Conservation (phyloP, 78 protist genomes). For the Anaeramoeba ignava region DNA sequence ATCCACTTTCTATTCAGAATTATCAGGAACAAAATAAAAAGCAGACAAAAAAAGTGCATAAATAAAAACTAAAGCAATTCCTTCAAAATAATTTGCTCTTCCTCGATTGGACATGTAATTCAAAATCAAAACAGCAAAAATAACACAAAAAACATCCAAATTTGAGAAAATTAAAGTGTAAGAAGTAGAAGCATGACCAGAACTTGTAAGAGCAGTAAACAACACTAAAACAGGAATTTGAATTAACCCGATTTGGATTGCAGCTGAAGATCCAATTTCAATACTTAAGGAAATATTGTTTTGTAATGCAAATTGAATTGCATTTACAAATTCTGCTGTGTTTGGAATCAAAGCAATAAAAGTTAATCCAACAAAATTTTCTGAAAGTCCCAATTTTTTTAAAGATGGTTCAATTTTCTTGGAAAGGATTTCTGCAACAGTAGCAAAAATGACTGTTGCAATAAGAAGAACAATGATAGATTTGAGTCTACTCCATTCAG, state of each 20-base stretch:
- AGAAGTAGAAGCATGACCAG: too few species aligned
- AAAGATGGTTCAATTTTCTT: conserved; percentile 36
- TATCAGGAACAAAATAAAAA: too few species aligned
- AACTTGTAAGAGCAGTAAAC: too few species aligned
- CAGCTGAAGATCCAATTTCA: conserved; percentile 59
- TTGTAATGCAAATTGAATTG: conserved; percentile 42
- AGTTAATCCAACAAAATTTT: conserved; percentile 54
- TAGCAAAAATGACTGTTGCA: conserved; percentile 36
- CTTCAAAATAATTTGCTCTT: conserved; percentile 55
- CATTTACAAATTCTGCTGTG: conserved; percentile 60
- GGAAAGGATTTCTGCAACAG: conserved; percentile 38
- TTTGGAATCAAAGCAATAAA: conserved; percentile 54
- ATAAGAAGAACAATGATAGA: conserved; percentile 31
- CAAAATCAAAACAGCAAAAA: conserved; percentile 40
- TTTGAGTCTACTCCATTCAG: conserved; percentile 38
- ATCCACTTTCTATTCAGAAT: too few species aligned
- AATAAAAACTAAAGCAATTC: conserved; percentile 33
- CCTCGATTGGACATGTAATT: conserved; percentile 42
- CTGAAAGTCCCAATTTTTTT: conserved; percentile 34
- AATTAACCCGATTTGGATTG: conserved; percentile 47
- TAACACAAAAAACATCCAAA: conserved; percentile 44
- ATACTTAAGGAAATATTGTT: conserved; percentile 48
- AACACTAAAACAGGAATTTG: conserved; percentile 19
- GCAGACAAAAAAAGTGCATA: too few species aligned
- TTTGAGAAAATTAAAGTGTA: conserved; percentile 46